Percentiles rank a stretch among this genome's conserved stretches.
phyloP scores from a whole-genome alignment of 1,284 basidiomycete genomes.

The Sutorius eximius region DNA sequence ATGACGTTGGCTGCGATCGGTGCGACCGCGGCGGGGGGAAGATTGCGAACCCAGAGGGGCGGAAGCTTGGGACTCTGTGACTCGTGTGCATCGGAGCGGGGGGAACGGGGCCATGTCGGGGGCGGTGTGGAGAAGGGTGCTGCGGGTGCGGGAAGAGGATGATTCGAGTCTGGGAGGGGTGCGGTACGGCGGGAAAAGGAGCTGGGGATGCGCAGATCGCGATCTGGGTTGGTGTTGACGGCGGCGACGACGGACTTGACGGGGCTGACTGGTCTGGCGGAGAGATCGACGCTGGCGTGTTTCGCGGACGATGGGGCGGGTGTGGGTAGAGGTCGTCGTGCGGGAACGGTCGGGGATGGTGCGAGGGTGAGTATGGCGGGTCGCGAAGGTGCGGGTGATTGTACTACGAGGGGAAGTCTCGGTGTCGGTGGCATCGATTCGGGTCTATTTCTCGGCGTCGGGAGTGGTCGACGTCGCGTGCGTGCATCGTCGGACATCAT shows the following conservation, averaged over 20 bases:
- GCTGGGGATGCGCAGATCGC: constrained; percentile 27
- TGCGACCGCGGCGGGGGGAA: constrained; percentile 4
- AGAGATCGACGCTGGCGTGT: constrained; percentile 28
- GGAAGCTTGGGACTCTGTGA: background rate
- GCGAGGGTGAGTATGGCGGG: constrained; percentile 28
- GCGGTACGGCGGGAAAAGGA: constrained; percentile 28
- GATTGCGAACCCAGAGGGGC: constrained; percentile 22
- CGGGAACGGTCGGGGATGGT: constrained; percentile 20
- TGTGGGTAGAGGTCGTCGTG: constrained; percentile 30
- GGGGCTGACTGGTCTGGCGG: constrained; percentile 20
- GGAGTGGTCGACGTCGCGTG: constrained; percentile 25
- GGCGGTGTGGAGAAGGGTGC: constrained; percentile 8
- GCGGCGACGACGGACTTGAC: constrained; percentile 15
- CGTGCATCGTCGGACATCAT: constrained; percentile 13
- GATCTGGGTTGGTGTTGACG: constrained; percentile 11
- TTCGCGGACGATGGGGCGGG: constrained; percentile 20
- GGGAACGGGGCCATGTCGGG: constrained; percentile 15
- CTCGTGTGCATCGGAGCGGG: constrained; percentile 4
- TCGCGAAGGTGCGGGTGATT: constrained; percentile 34
- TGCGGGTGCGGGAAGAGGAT: background rate
- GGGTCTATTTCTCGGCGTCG: constrained; percentile 32
- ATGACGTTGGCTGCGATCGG: constrained; percentile 11
- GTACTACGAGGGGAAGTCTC: constrained; percentile 26
- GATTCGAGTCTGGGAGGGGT: constrained; percentile 8
- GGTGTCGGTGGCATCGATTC: constrained; percentile 31